Evolutionary conservation across 345 rosid genomes (phyloP).

Genomic region (Triadica sebifera): DNA sequence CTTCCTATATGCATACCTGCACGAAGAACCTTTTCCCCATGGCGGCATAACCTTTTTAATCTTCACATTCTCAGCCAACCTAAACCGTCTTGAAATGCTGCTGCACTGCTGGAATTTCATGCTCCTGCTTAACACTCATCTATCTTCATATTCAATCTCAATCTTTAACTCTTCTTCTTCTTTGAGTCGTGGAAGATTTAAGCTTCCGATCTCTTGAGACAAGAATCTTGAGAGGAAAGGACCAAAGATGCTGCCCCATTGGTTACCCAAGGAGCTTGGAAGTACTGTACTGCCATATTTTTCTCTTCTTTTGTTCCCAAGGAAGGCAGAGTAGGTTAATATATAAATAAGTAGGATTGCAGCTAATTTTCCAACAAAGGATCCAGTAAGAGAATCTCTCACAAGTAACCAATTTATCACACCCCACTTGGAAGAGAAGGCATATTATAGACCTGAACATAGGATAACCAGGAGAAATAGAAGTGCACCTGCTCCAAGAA

Average conservation of each 20-base stretch:
- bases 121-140: too few species aligned
- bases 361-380: too few species aligned
- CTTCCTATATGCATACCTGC: too few species aligned
- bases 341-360: too few species aligned
- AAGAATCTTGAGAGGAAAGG: too few species aligned
- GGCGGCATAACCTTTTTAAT: too few species aligned
- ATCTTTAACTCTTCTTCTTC: not conserved
- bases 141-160: not conserved
- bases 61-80: too few species aligned
- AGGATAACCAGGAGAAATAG: conserved; percentile 37
- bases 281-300: not conserved
- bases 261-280: not conserved
- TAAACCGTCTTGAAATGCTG: not conserved
- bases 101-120: not conserved
- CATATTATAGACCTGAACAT: conserved; percentile 33
- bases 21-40: too few species aligned
- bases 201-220: not conserved
- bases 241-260: not conserved
- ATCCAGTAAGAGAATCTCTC: too few species aligned
- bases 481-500: conserved; percentile 36
- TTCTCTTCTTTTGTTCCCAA: not conserved
- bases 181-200: not conserved
- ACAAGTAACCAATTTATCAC: too few species aligned
- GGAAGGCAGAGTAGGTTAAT: not conserved
- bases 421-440: not conserved